Percentiles rank a stretch among this genome's conserved stretches.
Evolutionary conservation across 371 early-diverging fungal species (phyloP).

Genomic region (Mortierella sp.): DNA sequence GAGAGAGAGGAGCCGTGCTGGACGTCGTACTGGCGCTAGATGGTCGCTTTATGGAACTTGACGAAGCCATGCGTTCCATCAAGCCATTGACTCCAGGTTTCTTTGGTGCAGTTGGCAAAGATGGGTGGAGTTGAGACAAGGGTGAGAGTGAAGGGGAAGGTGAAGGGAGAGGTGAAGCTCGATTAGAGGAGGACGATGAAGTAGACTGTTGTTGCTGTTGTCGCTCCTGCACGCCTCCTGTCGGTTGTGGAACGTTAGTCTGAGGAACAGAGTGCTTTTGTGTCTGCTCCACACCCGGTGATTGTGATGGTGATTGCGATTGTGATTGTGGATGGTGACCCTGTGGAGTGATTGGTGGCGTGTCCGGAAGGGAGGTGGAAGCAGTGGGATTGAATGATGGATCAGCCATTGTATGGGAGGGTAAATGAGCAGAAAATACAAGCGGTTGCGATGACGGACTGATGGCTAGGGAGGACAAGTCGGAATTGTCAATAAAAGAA

Average conservation of each 20-base stretch:
- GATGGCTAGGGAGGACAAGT: too few species aligned
- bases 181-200: not conserved
- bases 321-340: not conserved
- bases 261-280: not conserved
- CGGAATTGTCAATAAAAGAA: too few species aligned
- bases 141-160: conserved; percentile 10
- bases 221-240: not conserved
- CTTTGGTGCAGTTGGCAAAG: not conserved
- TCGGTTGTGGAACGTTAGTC: not conserved
- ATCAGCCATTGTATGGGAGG: not conserved
- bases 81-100: conserved; percentile 17
- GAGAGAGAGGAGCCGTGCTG: conserved; percentile 19
- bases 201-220: not conserved
- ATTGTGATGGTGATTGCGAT: not conserved
- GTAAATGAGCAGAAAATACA: not conserved
- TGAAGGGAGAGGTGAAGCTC: not conserved
- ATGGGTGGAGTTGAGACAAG: conserved; percentile 5
- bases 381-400: not conserved
- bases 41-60: conserved; percentile 32
- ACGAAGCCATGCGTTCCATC: conserved; percentile 32
- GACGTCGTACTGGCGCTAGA: conserved; percentile 18
- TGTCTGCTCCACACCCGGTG: not conserved
- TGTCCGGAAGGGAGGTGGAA: not conserved
- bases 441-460: too few species aligned
- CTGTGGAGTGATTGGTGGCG: not conserved